phyloP scores from a whole-genome alignment of 1,139 yeast species.

The Taphrina flavorubra region DNA sequence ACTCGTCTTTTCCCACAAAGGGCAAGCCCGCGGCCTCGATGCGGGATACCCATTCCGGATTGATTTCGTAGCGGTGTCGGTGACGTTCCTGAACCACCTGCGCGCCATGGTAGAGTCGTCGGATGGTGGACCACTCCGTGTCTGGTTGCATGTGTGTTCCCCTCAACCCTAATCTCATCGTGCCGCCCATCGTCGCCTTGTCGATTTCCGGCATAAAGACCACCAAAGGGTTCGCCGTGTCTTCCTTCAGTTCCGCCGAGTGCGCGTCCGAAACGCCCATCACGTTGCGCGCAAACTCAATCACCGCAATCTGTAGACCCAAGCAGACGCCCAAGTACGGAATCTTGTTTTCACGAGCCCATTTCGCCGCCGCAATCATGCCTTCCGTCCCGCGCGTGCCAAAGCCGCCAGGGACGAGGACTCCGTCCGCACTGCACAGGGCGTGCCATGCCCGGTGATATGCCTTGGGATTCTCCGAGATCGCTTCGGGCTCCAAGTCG shows the following conservation, averaged over 20 bases:
- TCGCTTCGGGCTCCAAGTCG: conserved; percentile 73
- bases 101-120: conserved; percentile 78
- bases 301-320: conserved; percentile 96
- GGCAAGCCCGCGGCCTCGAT: conserved; percentile 80
- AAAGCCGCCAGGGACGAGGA: conserved; percentile 97
- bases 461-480: conserved; percentile 65
- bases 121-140: conserved; percentile 72
- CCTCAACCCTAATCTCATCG: conserved; percentile 97
- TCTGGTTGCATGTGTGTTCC: conserved; percentile 78
- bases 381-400: conserved; percentile 98
- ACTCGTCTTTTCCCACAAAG: conserved; percentile 93
- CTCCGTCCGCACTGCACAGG: conserved; percentile 94
- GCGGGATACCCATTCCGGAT: conserved; percentile 73
- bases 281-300: conserved; percentile 86
- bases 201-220: conserved; percentile 99
- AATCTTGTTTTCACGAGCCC: conserved; percentile 92
- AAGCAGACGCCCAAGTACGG: conserved; percentile 97
- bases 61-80: conserved; percentile 97
- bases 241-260: conserved; percentile 82
- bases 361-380: conserved; percentile 94
- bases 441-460: conserved; percentile 96
- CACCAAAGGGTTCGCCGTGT: conserved; percentile 73
- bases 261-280: conserved; percentile 72
- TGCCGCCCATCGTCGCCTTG: conserved; percentile 95
- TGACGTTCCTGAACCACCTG: conserved; percentile 86